Conservation (phyloP, 306 rosid genomes). For the Acacia melanoxylon region DNA sequence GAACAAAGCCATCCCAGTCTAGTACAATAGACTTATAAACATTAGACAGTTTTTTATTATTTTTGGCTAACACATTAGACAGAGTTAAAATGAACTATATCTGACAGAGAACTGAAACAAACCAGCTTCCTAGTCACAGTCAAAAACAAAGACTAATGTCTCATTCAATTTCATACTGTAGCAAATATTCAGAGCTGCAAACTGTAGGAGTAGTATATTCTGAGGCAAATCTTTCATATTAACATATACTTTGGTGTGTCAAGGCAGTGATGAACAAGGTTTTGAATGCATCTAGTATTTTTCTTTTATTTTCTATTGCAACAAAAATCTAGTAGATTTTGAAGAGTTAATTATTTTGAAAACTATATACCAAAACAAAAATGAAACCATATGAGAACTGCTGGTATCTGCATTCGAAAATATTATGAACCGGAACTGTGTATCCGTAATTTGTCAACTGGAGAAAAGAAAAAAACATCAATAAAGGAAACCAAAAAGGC, state of each 20-base stretch:
- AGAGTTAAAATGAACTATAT: neutral
- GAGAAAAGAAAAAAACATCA: neutral
- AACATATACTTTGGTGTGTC: neutral
- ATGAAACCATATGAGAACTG: neutral
- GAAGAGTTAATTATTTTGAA: neutral
- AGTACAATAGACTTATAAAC: neutral
- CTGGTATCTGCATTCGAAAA: neutral
- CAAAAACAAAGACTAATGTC: neutral
- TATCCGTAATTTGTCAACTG: neutral
- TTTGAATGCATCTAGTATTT: neutral
- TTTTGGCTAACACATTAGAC: neutral
- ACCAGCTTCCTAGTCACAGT: neutral
- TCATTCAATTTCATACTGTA: neutral
- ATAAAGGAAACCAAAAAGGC: neutral
- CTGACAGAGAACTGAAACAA: constrained; percentile 3
- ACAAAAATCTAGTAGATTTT: neutral
- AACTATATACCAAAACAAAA: neutral
- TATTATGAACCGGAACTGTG: neutral
- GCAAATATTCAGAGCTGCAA: constrained; percentile 3
- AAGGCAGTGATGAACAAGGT: neutral
- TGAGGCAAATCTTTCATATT: neutral
- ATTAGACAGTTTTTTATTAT: neutral
- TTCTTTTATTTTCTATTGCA: neutral
- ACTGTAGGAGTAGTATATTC: neutral
- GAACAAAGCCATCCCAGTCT: neutral